Evolutionary conservation across 164 flowering plant species (phyloP).

Genomic region (Santalum album): DNA sequence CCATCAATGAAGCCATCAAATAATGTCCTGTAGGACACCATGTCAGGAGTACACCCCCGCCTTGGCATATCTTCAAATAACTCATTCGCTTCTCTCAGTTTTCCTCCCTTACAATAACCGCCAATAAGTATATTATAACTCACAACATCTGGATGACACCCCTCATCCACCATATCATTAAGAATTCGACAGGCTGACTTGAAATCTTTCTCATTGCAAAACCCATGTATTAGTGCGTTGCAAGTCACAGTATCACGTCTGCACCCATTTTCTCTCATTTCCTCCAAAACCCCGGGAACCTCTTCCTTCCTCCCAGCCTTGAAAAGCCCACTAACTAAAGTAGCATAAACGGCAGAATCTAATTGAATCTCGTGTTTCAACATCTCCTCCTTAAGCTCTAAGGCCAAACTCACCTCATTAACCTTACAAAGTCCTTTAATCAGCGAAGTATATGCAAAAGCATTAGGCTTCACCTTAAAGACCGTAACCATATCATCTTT

Average conservation of each 20-base stretch:
- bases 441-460: conserved; percentile 40
- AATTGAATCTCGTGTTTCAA: conserved; percentile 16
- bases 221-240: conserved; percentile 55
- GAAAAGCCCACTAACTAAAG: conserved; percentile 47
- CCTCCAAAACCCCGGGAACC: conserved; percentile 34
- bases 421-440: conserved; percentile 49
- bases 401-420: conserved; percentile 37
- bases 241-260: conserved; percentile 46
- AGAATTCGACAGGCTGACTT: conserved; percentile 35
- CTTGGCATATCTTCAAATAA: conserved; percentile 71
- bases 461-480: conserved; percentile 30
- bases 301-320: conserved; percentile 45
- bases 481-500: conserved; percentile 41
- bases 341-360: conserved; percentile 47
- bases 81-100: conserved; percentile 48
- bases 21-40: conserved; percentile 47
- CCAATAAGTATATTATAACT: conserved; percentile 48
- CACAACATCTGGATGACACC: conserved; percentile 53
- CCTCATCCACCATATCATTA: conserved; percentile 43
- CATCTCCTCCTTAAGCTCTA: conserved; percentile 63
- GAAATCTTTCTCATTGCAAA: conserved; percentile 46
- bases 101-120: conserved; percentile 46
- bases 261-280: conserved; percentile 50
- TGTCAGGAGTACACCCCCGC: conserved; percentile 60
- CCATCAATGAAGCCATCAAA: conserved; percentile 49